Evolutionary conservation across 495 filamentous ascomycete genomes (phyloP), one percentile per base, ranked within the genome.

Genomic region (Ascodesmis nigricans): DNA sequence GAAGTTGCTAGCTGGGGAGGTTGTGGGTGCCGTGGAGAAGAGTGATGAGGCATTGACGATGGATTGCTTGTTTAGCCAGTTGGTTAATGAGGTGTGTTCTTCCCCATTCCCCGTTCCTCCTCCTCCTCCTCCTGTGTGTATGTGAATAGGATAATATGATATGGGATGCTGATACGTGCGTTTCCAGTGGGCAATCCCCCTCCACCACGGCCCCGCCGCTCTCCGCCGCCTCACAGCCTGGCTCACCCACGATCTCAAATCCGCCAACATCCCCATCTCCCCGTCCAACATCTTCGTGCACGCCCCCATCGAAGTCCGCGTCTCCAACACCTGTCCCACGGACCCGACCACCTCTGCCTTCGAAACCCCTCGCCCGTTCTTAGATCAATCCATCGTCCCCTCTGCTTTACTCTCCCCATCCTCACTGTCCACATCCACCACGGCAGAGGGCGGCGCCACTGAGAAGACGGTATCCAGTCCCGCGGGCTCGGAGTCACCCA

Each of bases 61-160:
- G 77, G 83, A 97, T 55, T 97, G 87, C 53, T 66, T 93, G 11
- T 97, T 90, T 57, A 81, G 73, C 14, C 87, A 97, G 53, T 90
- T 80, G 46, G 87, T 97, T 29, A 91, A 97, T 52, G 87, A 97
- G 49, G 48, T 52, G 38, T 21, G 36, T 42, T 31, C 19, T 17
- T 32, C 4, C 11, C 30, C 15, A 9, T 24, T n/a, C n/a, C n/a
- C n/a, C n/a, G n/a, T n/a, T n/a, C n/a, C n/a, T n/a, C n/a, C n/a
- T n/a, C n/a, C n/a, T n/a, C n/a, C n/a, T n/a, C n/a, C n/a, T n/a
- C n/a, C n/a, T n/a, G n/a, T n/a, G n/a, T n/a, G n/a, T n/a, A n/a
- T n/a, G n/a, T n/a, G n/a, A n/a, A n/a, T n/a, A n/a, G n/a, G n/a
- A n/a, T n/a, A n/a, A n/a, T n/a, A n/a, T n/a, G n/a, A n/a, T n/a